Evolutionary conservation across 371 early-diverging fungal species (phyloP).

Genomic region (Haplosporangium sp.): DNA sequence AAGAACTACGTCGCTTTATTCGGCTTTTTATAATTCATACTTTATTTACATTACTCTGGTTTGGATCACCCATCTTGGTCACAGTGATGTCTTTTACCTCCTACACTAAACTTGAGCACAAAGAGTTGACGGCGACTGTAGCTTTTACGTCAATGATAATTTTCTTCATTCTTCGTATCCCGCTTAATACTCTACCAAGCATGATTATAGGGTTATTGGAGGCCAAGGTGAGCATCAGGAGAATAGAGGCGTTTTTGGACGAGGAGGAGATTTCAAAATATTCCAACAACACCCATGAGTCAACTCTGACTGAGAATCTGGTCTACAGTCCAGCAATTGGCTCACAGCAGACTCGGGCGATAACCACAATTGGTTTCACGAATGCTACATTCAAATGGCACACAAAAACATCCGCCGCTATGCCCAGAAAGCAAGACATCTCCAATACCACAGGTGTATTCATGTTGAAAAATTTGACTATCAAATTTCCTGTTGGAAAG

Average conservation of each 20-base stretch:
- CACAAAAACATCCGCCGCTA: slow-evolving; percentile 11
- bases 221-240: slow-evolving; percentile 63
- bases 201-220: slow-evolving; percentile 60
- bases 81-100: slow-evolving; percentile 66
- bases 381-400: slow-evolving; percentile 64
- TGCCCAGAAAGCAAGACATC: background rate
- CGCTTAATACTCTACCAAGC: slow-evolving; percentile 67
- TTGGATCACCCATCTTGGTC: slow-evolving; percentile 65
- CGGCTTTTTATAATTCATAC: slow-evolving; percentile 47
- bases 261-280: slow-evolving; percentile 59
- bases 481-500: slow-evolving; percentile 44
- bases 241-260: slow-evolving; percentile 65
- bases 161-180: slow-evolving; percentile 64
- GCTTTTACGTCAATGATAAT: slow-evolving; percentile 72
- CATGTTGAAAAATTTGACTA: slow-evolving; percentile 31
- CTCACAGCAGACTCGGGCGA: slow-evolving; percentile 1
- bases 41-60: slow-evolving; percentile 54
- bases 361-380: slow-evolving; percentile 59
- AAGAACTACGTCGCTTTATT: slow-evolving; percentile 45
- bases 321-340: slow-evolving; percentile 9
- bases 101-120: slow-evolving; percentile 66
- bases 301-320: background rate
- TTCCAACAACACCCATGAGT: background rate
- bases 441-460: slow-evolving; percentile 25
- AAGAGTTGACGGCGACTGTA: slow-evolving; percentile 64